Percentiles rank a stretch among this genome's conserved stretches.
Conservation (phyloP, 2,329 filamentous ascomycete species). For the Colletotrichum godetiae region DNA sequence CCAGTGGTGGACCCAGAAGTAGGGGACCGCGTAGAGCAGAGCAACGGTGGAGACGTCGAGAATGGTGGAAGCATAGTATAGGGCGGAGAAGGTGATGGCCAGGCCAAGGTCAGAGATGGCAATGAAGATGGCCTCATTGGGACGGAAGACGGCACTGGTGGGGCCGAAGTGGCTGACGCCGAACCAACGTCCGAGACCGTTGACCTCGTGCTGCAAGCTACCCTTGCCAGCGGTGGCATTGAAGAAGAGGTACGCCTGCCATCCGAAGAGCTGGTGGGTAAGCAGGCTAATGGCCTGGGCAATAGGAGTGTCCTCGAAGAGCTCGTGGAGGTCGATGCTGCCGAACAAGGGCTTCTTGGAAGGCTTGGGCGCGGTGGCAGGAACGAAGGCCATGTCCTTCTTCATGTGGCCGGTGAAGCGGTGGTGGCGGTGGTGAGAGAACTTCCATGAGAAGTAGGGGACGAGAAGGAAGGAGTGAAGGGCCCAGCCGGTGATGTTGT, state of each 20-base stretch:
- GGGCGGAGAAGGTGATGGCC: conserved; percentile 57
- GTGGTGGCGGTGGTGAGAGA: conserved; percentile 77
- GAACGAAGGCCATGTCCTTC: conserved; percentile 75
- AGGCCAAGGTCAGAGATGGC: conserved; percentile 71
- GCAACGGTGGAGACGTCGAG: conserved; percentile 68
- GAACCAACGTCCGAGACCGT: conserved; percentile 48
- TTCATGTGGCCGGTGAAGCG: conserved; percentile 75
- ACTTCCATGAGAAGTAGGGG: conserved; percentile 80
- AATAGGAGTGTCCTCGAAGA: conserved; percentile 73
- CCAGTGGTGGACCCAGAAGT: conserved; percentile 79
- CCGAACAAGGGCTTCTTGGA: conserved; percentile 47
- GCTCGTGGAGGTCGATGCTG: conserved; percentile 59
- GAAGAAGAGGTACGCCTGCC: conserved; percentile 72
- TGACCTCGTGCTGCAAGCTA: conserved; percentile 58
- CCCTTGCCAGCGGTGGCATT: conserved; percentile 64
- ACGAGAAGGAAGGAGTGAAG: conserved; percentile 75
- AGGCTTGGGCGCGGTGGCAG: conserved; percentile 54
- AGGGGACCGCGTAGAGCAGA: conserved; percentile 72
- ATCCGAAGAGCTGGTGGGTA: conserved; percentile 72
- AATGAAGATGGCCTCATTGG: conserved; percentile 66
- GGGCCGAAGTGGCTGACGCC: conserved; percentile 70
- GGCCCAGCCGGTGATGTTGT: conserved; percentile 71
- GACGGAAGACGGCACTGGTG: conserved; percentile 69
- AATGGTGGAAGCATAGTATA: conserved; percentile 63
- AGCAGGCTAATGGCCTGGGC: conserved; percentile 65